Evolutionary conservation across 1,139 yeast genomes (phyloP).

Genomic region (Saccharomyces hybrid): DNA sequence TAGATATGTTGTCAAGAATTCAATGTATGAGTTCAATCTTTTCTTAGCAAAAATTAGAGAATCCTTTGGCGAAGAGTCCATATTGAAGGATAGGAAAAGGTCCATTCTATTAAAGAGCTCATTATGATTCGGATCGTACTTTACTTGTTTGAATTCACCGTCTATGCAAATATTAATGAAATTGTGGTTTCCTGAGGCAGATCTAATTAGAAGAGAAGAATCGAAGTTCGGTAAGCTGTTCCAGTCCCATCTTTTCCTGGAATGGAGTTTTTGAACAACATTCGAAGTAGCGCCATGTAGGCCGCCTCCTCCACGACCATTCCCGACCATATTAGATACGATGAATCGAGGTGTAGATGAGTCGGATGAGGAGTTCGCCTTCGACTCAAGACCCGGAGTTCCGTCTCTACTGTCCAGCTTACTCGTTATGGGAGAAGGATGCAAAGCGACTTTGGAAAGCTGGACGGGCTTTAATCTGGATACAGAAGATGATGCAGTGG

Average conservation of each 20-base stretch:
- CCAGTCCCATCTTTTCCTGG: slow-evolving; percentile 20
- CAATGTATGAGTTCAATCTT: slow-evolving; percentile 19
- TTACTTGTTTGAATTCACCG: slow-evolving; percentile 22
- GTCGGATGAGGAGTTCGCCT: background rate
- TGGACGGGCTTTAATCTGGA: background rate
- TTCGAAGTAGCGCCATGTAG: slow-evolving; percentile 8
- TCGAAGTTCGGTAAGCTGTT: slow-evolving; percentile 16
- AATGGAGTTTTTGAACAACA: slow-evolving; percentile 11
- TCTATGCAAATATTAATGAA: slow-evolving; percentile 12
- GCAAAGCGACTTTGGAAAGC: background rate
- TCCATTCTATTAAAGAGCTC: slow-evolving; percentile 20
- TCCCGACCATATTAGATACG: background rate
- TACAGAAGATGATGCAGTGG: background rate
- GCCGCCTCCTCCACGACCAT: background rate
- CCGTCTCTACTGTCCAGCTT: background rate
- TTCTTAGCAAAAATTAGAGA: slow-evolving; percentile 15
- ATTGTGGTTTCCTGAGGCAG: slow-evolving; percentile 5
- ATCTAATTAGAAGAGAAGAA: slow-evolving; percentile 5
- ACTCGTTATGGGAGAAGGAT: background rate
- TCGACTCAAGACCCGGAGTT: background rate
- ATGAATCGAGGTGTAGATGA: background rate
- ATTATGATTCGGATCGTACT: slow-evolving; percentile 24
- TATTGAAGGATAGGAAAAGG: slow-evolving; percentile 23
- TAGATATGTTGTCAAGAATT: slow-evolving; percentile 17
- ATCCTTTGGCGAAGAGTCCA: slow-evolving; percentile 18